Evolutionary conservation across 495 filamentous ascomycete species (phyloP).

Genomic region (Penicillium steckii): DNA sequence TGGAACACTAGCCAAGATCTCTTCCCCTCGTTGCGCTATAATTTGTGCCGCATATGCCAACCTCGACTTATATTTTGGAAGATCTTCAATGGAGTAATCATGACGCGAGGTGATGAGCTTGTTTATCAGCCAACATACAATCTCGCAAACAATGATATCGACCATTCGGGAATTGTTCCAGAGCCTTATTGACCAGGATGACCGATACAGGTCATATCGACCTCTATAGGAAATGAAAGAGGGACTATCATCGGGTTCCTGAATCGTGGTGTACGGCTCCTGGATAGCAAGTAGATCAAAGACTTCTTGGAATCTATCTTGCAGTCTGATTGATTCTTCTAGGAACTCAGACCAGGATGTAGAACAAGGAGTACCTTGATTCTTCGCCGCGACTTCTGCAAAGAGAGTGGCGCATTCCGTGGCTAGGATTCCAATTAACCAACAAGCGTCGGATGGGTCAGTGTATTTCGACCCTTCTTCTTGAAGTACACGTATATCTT

Average conservation of each 20-base stretch:
- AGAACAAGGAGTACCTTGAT: background rate
- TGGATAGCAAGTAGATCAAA: constrained; percentile 16
- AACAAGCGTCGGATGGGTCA: constrained; percentile 17
- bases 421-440: constrained; percentile 20
- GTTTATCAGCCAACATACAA: constrained; percentile 17
- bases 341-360: constrained; percentile 15
- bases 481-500: constrained; percentile 23
- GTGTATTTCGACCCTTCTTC: constrained; percentile 24
- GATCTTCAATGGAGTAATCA: background rate
- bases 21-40: constrained; percentile 34
- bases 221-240: constrained; percentile 17
- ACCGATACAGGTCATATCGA: constrained; percentile 18
- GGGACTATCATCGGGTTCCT: constrained; percentile 2
- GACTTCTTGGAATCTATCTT: constrained; percentile 14
- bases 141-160: constrained; percentile 24
- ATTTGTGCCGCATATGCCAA: constrained; percentile 25
- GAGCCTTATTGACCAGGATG: constrained; percentile 23
- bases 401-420: constrained; percentile 22
- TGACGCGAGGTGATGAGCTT: constrained; percentile 12
- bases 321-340: constrained; percentile 16
- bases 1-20: constrained; percentile 48
- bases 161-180: constrained; percentile 30
- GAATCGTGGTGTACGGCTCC: constrained; percentile 25
- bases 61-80: constrained; percentile 10
- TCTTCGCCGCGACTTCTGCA: background rate